phyloP scores from a whole-genome alignment of 352 stramenopile genomes.

The Globisporangium emineosum region DNA sequence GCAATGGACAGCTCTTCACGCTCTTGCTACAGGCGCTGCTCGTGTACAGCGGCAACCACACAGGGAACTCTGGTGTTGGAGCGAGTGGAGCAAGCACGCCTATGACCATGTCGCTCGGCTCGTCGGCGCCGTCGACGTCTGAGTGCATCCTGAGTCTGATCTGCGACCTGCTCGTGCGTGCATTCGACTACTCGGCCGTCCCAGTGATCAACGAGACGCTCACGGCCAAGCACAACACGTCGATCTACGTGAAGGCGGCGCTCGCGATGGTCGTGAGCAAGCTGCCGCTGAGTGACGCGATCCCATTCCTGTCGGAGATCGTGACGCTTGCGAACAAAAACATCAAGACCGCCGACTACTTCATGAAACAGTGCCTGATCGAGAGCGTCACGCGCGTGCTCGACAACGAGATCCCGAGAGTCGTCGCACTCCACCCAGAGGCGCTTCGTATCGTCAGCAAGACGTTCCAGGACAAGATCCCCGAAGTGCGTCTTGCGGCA shows the following conservation, averaged over 20 bases:
- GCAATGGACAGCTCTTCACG: slow-evolving; percentile 49
- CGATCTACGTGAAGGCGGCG: slow-evolving; percentile 64
- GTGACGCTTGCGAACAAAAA: slow-evolving; percentile 61
- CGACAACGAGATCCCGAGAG: slow-evolving; percentile 30
- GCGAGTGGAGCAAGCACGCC: slow-evolving; percentile 25
- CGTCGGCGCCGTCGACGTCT: slow-evolving; percentile 46
- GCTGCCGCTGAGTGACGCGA: slow-evolving; percentile 49
- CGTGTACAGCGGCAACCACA: slow-evolving; percentile 58
- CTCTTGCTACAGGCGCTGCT: slow-evolving; percentile 62
- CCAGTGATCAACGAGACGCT: slow-evolving; percentile 55
- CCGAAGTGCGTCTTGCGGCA: slow-evolving; percentile 63
- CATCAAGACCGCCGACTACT: slow-evolving; percentile 66
- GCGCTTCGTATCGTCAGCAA: slow-evolving; percentile 73
- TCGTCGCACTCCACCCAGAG: slow-evolving; percentile 53
- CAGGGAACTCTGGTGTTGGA: slow-evolving; percentile 21
- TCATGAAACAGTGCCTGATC: slow-evolving; percentile 75
- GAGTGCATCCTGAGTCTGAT: slow-evolving; percentile 68
- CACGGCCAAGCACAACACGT: slow-evolving; percentile 43
- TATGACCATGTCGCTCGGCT: slow-evolving; percentile 52
- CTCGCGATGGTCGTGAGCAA: slow-evolving; percentile 68
- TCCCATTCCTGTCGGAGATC: slow-evolving; percentile 64
- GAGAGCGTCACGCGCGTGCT: slow-evolving; percentile 65
- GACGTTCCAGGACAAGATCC: slow-evolving; percentile 69
- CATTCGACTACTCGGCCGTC: slow-evolving; percentile 72
- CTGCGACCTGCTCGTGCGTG: slow-evolving; percentile 64